Evolutionary conservation across 495 filamentous ascomycete genomes (phyloP).

Genomic region (Niebla homalea): DNA sequence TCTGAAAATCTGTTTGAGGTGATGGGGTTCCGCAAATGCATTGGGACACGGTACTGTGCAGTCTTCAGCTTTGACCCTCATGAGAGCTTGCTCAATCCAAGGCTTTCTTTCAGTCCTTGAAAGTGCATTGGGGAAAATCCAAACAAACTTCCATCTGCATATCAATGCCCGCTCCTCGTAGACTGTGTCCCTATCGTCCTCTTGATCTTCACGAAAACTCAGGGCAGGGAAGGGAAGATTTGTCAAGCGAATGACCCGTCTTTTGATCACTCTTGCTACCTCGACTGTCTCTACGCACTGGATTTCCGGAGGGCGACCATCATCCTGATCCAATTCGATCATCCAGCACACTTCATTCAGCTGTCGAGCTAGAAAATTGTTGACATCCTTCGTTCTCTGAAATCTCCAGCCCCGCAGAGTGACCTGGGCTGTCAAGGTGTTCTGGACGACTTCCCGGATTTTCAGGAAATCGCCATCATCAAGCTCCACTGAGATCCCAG

Average conservation of each 20-base stretch:
- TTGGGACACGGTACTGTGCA: conserved; percentile 10
- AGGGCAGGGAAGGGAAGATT: conserved; percentile 32
- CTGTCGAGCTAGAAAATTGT: conserved; percentile 27
- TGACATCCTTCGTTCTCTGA: conserved; percentile 24
- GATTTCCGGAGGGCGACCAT: conserved; percentile 22
- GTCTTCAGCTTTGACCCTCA: conserved; percentile 17
- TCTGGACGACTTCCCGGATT: conserved; percentile 26
- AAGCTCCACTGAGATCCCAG: conserved; percentile 20
- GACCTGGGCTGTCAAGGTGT: conserved; percentile 16
- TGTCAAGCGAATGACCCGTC: conserved; percentile 36
- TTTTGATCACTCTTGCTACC: conserved; percentile 19
- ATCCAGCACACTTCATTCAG: conserved; percentile 44
- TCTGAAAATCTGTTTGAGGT: conserved; percentile 19
- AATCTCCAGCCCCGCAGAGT: conserved; percentile 29
- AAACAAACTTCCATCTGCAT: conserved; percentile 23
- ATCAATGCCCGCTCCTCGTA: conserved; percentile 24
- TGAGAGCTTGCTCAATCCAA: conserved; percentile 16
- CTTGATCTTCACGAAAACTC: conserved; percentile 19
- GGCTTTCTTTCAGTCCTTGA: conserved; percentile 11
- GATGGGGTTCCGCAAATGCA: conserved; percentile 9
- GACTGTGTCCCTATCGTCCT: conserved; percentile 15
- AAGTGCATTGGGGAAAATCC: conserved; percentile 15
- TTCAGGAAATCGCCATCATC: conserved; percentile 26
- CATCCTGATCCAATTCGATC: conserved; percentile 30
- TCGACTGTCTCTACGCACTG: conserved; percentile 34